phyloP scores from a whole-genome alignment of 2,329 filamentous ascomycete genomes.

The Aspergillus sclerotialis region DNA sequence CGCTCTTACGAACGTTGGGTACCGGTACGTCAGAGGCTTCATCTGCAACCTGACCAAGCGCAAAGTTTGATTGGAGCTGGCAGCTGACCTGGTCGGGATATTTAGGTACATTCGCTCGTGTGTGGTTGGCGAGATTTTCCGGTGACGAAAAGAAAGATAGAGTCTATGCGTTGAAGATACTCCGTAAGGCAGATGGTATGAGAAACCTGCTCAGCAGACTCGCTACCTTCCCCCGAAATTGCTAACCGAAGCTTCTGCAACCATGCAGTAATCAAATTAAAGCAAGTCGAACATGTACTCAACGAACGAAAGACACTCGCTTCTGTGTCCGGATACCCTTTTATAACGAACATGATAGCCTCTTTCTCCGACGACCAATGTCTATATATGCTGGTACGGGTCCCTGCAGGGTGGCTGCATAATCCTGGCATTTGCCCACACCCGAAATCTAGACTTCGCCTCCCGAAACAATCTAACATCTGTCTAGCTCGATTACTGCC shows the following conservation, averaged over 20 bases:
- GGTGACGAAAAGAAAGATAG: conserved; percentile 26
- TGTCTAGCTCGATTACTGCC: conserved; percentile 56
- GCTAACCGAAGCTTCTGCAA: conserved; percentile 7
- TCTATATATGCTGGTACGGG: conserved; percentile 46
- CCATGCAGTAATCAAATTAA: conserved; percentile 48
- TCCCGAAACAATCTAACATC: too few relatives aligned
- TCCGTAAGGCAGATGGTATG: conserved; percentile 45
- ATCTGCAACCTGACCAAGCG: too few relatives aligned
- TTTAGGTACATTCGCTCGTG: conserved; percentile 46
- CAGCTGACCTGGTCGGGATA: too few relatives aligned
- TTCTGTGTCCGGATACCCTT: conserved; percentile 57
- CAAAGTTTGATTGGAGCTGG: too few relatives aligned
- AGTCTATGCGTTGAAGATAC: conserved; percentile 44
- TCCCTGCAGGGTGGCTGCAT: neutral
- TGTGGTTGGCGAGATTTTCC: conserved; percentile 42
- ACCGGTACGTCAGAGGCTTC: conserved; percentile 32
- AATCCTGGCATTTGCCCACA: neutral
- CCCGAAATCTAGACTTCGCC: neutral
- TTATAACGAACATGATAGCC: conserved; percentile 58
- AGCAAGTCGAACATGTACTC: conserved; percentile 62
- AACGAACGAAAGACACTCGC: conserved; percentile 60
- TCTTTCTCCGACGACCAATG: conserved; percentile 58
- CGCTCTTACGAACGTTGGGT: conserved; percentile 42
- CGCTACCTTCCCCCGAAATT: conserved; percentile 1
- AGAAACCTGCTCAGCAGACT: neutral